Conservation (phyloP, 495 filamentous ascomycete species). For the Podospora anserina region DNA sequence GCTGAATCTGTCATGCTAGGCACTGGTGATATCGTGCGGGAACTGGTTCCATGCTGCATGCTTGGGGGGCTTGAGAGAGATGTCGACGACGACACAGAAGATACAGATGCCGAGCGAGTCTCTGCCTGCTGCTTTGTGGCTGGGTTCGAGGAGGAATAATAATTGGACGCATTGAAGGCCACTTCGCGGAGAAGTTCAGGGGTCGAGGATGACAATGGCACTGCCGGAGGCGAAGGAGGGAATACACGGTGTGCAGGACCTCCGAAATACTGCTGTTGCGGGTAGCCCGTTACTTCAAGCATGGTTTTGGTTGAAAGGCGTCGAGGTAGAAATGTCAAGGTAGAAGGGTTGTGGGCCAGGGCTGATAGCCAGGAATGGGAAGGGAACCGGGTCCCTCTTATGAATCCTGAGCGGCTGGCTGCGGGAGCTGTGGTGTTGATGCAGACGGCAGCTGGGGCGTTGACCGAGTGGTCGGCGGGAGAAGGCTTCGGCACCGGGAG, state of each 20-base stretch:
- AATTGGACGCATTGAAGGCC: slow-evolving; percentile 14
- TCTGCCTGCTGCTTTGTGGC: slow-evolving; percentile 9
- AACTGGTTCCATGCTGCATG: slow-evolving; percentile 13
- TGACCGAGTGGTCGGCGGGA: slow-evolving; percentile 3
- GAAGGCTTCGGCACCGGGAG: neutral
- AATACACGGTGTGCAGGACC: slow-evolving; percentile 19
- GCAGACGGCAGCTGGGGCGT: neutral
- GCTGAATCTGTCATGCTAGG: slow-evolving; percentile 10
- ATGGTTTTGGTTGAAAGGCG: slow-evolving; percentile 15
- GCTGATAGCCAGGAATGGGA: neutral
- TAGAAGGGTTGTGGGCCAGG: neutral
- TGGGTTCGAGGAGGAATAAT: slow-evolving; percentile 6
- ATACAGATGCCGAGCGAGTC: slow-evolving; percentile 27
- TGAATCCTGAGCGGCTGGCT: neutral
- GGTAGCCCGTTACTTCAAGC: slow-evolving; percentile 25
- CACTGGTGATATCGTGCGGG: slow-evolving; percentile 28
- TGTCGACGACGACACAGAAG: slow-evolving; percentile 24
- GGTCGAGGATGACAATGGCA: slow-evolving; percentile 1
- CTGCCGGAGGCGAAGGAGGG: slow-evolving; percentile 17
- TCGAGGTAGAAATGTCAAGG: neutral
- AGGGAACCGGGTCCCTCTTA: slow-evolving; percentile 3
- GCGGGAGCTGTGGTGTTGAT: neutral
- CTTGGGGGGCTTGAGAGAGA: slow-evolving; percentile 10
- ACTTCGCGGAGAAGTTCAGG: slow-evolving; percentile 17
- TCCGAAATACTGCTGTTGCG: slow-evolving; percentile 20